Evolutionary conservation across 371 early-diverging fungal species (phyloP).

Genomic region (Chytridium lagenaria): DNA sequence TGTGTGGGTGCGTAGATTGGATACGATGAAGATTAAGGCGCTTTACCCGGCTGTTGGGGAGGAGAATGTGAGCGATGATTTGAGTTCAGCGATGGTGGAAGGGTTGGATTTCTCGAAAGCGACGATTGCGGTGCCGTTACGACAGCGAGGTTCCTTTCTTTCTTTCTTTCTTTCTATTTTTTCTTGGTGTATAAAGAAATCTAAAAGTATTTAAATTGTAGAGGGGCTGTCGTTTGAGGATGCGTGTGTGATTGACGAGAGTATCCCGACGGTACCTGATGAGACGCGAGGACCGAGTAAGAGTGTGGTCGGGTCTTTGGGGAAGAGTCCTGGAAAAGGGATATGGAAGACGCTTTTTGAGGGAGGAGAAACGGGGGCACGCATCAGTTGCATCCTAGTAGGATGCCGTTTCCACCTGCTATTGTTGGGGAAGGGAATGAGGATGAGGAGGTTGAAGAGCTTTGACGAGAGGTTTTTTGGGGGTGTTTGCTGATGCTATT

Average conservation of each 20-base stretch:
- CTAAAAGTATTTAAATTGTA: neutral
- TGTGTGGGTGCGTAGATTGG: neutral
- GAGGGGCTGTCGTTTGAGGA: constrained; percentile 18
- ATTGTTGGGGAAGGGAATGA: neutral
- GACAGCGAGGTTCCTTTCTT: neutral
- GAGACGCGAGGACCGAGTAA: neutral
- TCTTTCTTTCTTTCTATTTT: neutral
- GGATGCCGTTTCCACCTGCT: constrained; percentile 6
- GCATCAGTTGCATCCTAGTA: neutral
- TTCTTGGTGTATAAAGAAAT: neutral
- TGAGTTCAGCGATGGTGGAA: constrained; percentile 10
- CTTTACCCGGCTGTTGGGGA: constrained; percentile 7
- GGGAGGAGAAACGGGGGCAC: neutral
- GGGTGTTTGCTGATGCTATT: too few relatives aligned
- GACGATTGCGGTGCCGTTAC: neutral
- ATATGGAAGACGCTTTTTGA: constrained; percentile 3
- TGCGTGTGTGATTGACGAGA: constrained; percentile 1
- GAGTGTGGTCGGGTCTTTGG: neutral
- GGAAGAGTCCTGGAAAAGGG: neutral
- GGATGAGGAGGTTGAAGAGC: neutral
- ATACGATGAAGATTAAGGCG: neutral
- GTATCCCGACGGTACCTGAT: neutral
- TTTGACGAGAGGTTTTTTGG: too few relatives aligned
- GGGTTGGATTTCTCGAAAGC: constrained; percentile 16
- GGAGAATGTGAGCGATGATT: neutral